Evolutionary conservation across 140 eudicot species (phyloP).

Genomic region (Anethum foeniculum): DNA sequence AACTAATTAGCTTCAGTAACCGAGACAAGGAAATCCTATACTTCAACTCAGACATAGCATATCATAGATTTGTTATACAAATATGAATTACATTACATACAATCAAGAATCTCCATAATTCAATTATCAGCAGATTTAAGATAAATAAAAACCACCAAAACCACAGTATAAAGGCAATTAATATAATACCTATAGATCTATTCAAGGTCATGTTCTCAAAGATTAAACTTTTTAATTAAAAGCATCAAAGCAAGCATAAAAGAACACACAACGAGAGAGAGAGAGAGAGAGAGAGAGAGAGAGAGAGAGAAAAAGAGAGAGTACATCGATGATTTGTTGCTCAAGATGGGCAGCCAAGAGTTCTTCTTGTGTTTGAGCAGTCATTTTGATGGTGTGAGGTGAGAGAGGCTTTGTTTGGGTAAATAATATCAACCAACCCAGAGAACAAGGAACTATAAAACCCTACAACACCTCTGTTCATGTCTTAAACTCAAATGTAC

Average conservation of each 20-base stretch:
- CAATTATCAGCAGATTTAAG: background rate
- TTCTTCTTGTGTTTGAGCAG: constrained; percentile 64
- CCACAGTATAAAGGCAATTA: background rate
- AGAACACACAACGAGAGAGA: background rate
- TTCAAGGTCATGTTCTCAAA: background rate
- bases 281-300: background rate
- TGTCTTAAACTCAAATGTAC: background rate
- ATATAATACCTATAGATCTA: background rate
- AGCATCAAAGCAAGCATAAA: background rate
- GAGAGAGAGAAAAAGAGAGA: background rate
- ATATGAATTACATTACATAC: background rate
- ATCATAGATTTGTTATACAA: background rate
- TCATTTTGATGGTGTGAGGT: constrained; percentile 13
- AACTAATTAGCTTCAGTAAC: background rate
- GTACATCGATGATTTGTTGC: constrained; percentile 51
- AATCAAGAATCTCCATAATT: background rate
- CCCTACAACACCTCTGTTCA: background rate
- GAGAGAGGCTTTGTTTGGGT: too few species aligned
- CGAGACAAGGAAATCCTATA: background rate
- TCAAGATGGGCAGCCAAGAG: constrained; percentile 64
- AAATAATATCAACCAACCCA: background rate
- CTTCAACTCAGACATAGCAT: background rate
- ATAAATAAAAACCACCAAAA: background rate
- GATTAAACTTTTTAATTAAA: background rate
- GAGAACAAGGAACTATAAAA: background rate